phyloP scores from a whole-genome alignment of 1,284 basidiomycete genomes.

The Austroboletus niveus region DNA sequence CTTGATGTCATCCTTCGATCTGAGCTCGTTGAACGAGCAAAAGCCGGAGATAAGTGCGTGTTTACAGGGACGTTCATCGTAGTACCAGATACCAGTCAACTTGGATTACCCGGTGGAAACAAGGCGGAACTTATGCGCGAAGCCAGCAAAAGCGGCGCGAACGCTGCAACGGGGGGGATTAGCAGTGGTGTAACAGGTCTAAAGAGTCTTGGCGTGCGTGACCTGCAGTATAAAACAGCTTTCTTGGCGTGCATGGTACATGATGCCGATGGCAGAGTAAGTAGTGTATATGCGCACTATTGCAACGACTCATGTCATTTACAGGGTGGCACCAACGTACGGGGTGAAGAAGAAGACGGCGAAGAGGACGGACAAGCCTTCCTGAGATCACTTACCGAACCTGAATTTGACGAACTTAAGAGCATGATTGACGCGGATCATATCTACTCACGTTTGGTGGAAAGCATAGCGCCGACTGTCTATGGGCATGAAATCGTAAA shows the following conservation, averaged over 20 bases:
- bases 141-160: constrained; percentile 63
- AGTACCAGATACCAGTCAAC: constrained; percentile 95
- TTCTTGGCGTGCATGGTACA: constrained; percentile 98
- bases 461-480: constrained; percentile 96
- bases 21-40: constrained; percentile 95
- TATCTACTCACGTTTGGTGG: constrained; percentile 92
- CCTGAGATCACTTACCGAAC: constrained; percentile 85
- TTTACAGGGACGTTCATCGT: constrained; percentile 99
- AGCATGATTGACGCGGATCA: constrained; percentile 92
- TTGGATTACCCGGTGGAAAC: constrained; percentile 94
- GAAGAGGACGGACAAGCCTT: constrained; percentile 80
- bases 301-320: constrained; percentile 4
- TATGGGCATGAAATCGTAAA: constrained; percentile 99
- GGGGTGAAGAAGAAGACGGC: constrained; percentile 80
- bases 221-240: constrained; percentile 97
- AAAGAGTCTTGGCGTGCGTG: constrained; percentile 92
- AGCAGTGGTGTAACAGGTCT: constrained; percentile 91
- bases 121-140: constrained; percentile 90
- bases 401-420: constrained; percentile 93
- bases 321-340: constrained; percentile 79
- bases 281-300: constrained; percentile 28
- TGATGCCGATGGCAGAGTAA: constrained; percentile 81
- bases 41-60: constrained; percentile 98
- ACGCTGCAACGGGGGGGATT: constrained; percentile 61
- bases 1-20: constrained; percentile 94